A percentile compares a stretch with the other conserved stretches of the same genome.
Conservation (phyloP, 352 stramenopile species). For the Phytophthora pinifolia region DNA sequence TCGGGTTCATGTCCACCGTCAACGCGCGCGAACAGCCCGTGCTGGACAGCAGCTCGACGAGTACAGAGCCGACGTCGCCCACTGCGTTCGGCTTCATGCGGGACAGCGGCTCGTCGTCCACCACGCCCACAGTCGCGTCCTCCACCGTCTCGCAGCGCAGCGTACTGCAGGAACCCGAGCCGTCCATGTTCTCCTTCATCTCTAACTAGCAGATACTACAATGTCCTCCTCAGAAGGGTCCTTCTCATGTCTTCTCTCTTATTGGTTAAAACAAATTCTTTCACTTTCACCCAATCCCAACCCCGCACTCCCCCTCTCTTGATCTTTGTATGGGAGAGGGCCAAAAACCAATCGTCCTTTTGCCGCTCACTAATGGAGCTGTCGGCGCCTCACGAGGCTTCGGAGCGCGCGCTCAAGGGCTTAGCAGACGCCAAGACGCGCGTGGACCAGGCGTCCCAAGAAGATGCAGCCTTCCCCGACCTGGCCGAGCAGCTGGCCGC, state of each 20-base stretch:
- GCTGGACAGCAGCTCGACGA: constrained; percentile 35
- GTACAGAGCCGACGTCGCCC: constrained; percentile 44
- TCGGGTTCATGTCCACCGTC: constrained; percentile 51
- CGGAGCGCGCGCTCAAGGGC: constrained; percentile 60
- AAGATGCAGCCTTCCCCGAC: constrained; percentile 79
- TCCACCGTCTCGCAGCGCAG: constrained; percentile 27
- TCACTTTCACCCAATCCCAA: neutral
- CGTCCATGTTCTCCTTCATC: constrained; percentile 70
- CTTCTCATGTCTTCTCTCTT: neutral
- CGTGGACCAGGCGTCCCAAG: constrained; percentile 69
- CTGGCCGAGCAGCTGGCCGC: constrained; percentile 78
- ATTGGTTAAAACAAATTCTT: neutral
- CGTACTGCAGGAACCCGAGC: constrained; percentile 26
- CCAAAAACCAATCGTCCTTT: constrained; percentile 10
- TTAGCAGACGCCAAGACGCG: constrained; percentile 70
- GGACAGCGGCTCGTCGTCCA: constrained; percentile 32
- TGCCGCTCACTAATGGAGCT: constrained; percentile 21
- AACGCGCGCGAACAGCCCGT: constrained; percentile 13
- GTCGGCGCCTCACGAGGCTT: constrained; percentile 22
- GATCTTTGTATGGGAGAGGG: neutral
- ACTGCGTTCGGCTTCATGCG: constrained; percentile 65
- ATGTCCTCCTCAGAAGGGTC: neutral
- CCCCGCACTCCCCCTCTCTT: neutral
- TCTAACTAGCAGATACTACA: constrained; percentile 28
- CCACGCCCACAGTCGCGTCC: constrained; percentile 30